These are phyloP conservation scores for Suillus variegatus DNA, from an alignment of 768 basidiomycete genomes.

Conservation along the genomic window DNA sequence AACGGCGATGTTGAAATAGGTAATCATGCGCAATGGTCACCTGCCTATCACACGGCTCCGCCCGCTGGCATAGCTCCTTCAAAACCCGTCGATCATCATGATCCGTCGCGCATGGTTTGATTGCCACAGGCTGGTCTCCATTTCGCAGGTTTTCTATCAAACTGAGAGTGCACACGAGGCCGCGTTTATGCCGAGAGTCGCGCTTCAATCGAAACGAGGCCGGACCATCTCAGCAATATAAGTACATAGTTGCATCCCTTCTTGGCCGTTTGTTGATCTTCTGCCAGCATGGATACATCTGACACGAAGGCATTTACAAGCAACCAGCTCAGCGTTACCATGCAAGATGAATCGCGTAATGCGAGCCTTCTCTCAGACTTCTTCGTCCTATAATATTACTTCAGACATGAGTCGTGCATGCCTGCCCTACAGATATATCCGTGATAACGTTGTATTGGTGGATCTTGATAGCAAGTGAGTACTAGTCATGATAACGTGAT, in stretches of 20 bases:
- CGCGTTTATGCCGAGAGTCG: neutral
- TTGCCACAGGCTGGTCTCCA: neutral
- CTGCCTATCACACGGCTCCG: slow-evolving; percentile 1
- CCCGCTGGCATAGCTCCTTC: neutral
- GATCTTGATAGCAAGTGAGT: neutral
- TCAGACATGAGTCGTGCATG: neutral
- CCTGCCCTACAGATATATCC: neutral
- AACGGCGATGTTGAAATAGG: slow-evolving; percentile 6
- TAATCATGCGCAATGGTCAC: neutral
- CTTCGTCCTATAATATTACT: neutral
- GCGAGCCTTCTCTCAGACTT: neutral
- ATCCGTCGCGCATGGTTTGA: neutral
- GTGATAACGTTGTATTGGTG: neutral
- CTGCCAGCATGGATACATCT: neutral
- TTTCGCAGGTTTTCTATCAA: neutral
- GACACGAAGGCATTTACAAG: neutral
- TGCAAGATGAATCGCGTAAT: neutral
- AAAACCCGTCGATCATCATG: neutral
- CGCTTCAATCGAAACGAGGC: neutral
- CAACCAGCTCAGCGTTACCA: neutral
- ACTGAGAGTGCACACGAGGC: neutral
- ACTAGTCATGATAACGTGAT: neutral
- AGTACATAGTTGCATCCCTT: neutral
- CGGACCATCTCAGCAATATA: neutral
- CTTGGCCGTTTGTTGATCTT: neutral